A percentile compares a stretch with the other conserved stretches of the same genome.
Conservation (phyloP, 352 stramenopile species). For the Pythium brachiatum region DNA sequence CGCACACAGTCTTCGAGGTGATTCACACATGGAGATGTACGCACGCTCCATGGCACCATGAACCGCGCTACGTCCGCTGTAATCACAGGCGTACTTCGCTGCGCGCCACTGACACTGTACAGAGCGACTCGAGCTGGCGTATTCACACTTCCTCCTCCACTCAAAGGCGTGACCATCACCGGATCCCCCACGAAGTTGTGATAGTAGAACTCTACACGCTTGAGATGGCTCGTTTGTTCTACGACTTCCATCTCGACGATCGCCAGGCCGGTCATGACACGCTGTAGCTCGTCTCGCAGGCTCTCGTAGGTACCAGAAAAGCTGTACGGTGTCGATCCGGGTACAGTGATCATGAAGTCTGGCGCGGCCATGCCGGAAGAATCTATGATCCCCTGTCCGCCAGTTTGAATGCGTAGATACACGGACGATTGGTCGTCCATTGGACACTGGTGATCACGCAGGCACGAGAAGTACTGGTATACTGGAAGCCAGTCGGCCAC, state of each 20-base stretch:
- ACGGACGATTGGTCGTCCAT: neutral
- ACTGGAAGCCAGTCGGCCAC: neutral
- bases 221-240: neutral
- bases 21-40: neutral
- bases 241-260: neutral
- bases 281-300: neutral
- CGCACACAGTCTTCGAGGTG: constrained; percentile 1
- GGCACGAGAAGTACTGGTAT: neutral
- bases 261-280: neutral
- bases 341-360: too few species aligned
- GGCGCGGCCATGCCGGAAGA: too few species aligned
- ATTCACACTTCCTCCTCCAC: neutral
- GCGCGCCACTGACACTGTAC: neutral
- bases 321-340: neutral
- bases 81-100: neutral
- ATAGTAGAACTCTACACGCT: neutral
- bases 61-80: neutral
- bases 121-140: neutral
- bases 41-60: neutral
- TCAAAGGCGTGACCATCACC: too few species aligned
- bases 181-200: neutral
- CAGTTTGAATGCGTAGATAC: neutral
- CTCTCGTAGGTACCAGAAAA: too few species aligned
- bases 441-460: neutral
- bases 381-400: too few species aligned